Base-by-base conservation (phyloP, 2,329 filamentous ascomycete genomes). In the Colletotrichum euphorbiae region DNA sequence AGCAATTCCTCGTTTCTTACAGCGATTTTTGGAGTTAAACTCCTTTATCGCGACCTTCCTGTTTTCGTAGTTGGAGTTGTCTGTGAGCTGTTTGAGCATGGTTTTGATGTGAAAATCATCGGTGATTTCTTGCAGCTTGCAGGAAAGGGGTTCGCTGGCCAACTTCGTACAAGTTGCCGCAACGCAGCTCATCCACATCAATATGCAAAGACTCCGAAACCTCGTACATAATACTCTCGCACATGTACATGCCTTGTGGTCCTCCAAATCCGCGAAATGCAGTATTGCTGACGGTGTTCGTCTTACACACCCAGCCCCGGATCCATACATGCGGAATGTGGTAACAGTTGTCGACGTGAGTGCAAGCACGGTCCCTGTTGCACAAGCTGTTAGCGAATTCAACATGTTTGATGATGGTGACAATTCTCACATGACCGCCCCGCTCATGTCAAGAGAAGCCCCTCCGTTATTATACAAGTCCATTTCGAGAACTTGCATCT, bases 271-370 rank as follows among this genome's bases (percentile, higher is more conserved):
- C 50, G 17, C 50, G 50, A n/a, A 54, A 54, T 4, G 50, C 50
- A 11, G 50, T 54, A 11, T 54, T 54, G 50, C 50, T 54, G 11
- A 54, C 50, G 5, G 50, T 54, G 50, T 54, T 54, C n/a, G 50
- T 54, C 50, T 54, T 54, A 31, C 50, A 54, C 28, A n/a, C n/a
- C n/a, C n/a, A n/a, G n/a, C n/a, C n/a, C 31, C 50, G 28, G 9
- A 54, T 54, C 50, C 50, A 54, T 17, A 31, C 51, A 21, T 54
- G 31, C 13, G 51, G 51, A 12, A 54, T 36, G 51, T 40, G 15
- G 12, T 54, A 38, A 13, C 51, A 54, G 33, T 54, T 54, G 50
- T 54, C 50, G 7, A 54, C 17, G n/a, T 54, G 50, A 19, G 31
- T 54, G 17, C n/a, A 54, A 38, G 50, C 50, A 19, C 50, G 50